Evolutionary conservation across 129 eudicot genomes (phyloP).

Genomic region (Glebionis coronaria): DNA sequence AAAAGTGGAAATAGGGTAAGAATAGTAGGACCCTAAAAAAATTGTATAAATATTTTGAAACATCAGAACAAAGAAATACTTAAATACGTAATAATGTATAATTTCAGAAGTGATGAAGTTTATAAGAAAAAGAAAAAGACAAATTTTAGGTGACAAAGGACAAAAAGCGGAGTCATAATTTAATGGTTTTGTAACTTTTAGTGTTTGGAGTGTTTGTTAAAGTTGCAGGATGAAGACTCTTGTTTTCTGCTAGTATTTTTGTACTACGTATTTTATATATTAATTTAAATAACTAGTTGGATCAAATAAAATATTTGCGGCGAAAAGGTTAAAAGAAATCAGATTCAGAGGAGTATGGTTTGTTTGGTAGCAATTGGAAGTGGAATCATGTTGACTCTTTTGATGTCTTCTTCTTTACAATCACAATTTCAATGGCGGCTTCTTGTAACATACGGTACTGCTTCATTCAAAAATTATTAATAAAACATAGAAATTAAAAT

Average conservation of each 20-base stretch:
- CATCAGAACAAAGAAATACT: too few relatives aligned
- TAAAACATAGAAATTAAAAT: too few relatives aligned
- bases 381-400: conserved; percentile 60
- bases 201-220: conserved; percentile 38
- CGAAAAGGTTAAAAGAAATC: conserved; percentile 51
- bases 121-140: conserved; percentile 24
- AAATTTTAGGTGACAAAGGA: conserved; percentile 21
- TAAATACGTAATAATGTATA: too few relatives aligned
- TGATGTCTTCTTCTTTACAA: conserved; percentile 31
- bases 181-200: conserved; percentile 29
- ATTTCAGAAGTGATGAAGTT: too few relatives aligned
- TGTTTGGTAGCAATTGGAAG: conserved; percentile 64
- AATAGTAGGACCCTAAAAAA: too few relatives aligned
- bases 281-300: background rate
- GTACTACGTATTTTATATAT: conserved; percentile 1
- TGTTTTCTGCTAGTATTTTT: conserved; percentile 33
- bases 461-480: too few relatives aligned
- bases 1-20: too few relatives aligned
- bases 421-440: conserved; percentile 20
- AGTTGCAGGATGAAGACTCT: conserved; percentile 25
- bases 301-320: conserved; percentile 34
- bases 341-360: conserved; percentile 29
- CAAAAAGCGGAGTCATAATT: conserved; percentile 28
- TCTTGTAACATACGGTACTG: too few relatives aligned
- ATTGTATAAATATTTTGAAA: too few relatives aligned